Evolutionary conservation across 495 filamentous ascomycete genomes (phyloP).

Genomic region (Polyplosphaeria fusca): DNA sequence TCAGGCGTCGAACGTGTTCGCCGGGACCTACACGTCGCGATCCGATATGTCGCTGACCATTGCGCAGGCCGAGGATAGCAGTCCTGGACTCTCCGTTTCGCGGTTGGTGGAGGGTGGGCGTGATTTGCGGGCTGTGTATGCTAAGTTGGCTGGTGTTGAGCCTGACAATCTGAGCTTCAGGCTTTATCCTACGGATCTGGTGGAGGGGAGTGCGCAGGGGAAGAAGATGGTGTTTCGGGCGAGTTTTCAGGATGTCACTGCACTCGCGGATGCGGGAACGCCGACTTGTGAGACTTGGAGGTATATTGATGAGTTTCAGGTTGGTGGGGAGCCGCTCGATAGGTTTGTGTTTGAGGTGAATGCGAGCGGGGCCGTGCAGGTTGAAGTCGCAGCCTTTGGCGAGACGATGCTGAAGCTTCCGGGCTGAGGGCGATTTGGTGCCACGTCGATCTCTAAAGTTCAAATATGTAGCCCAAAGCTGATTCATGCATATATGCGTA

Average conservation of each 20-base stretch:
- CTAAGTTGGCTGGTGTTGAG: constrained; percentile 1
- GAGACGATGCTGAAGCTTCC: background rate
- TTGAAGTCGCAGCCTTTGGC: constrained; percentile 1
- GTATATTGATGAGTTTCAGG: constrained; percentile 2
- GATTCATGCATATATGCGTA: too few species aligned
- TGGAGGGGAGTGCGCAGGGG: background rate
- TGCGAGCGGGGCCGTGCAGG: background rate
- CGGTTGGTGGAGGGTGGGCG: background rate
- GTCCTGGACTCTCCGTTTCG: background rate
- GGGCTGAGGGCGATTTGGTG: background rate
- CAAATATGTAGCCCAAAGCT: too few species aligned
- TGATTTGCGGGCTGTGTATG: constrained; percentile 1
- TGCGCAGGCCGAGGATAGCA: background rate
- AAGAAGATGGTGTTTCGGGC: constrained; percentile 4
- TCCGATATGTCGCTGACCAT: background rate
- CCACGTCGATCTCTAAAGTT: too few species aligned
- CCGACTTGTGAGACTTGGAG: constrained; percentile 13
- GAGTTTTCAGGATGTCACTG: constrained; percentile 1
- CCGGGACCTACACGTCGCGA: background rate
- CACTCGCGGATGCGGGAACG: constrained; percentile 4
- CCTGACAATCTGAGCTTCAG: constrained; percentile 8
- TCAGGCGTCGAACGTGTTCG: background rate
- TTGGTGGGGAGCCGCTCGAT: background rate
- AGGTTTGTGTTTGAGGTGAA: constrained; percentile 3
- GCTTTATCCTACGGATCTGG: constrained; percentile 6